Evolutionary conservation across 495 filamentous ascomycete genomes (phyloP), one percentile per base, ranked within the genome.

Genomic region (Podospora pseudopauciseta): DNA sequence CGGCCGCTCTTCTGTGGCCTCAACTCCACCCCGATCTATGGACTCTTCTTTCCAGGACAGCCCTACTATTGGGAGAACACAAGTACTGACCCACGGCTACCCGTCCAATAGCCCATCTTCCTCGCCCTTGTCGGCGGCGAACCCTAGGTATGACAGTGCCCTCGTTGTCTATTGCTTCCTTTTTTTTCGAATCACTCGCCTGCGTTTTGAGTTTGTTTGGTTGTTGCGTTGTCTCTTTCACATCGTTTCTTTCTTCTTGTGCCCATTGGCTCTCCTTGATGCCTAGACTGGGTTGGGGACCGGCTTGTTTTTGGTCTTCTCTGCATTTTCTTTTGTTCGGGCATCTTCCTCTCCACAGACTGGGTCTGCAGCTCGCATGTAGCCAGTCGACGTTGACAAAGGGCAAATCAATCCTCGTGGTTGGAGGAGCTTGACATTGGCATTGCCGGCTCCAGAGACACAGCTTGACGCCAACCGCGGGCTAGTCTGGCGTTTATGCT

Each of bases 51-150:
- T 75, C 67, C 73, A 78, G 74, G 77, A 79, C 71, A 79, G 77
- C 73, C 77, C 77, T 71, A 79, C 77, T 27, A 75, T 79, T 61
- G 77, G 77, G 73, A 76, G 77, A 67, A 71, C 70, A 34, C 76
- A 78, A 30, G 59, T 72, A 30, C 68, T 71, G 34, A 64, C 55
- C 54, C 27, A 65, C 54, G 54, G 63, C 61, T 72, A 69, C 67
- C 49, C 73, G 56, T 60, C 70, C 68, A 77, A 75, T 68, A 72
- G 70, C 67, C 66, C 75, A 54, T 54, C 73, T 67, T 60, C 75
- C 69, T 62, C 73, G 18, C 69, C 71, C 19, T 61, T 68, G 11
- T 68, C 72, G 5, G 27, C 55, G 23, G n/a, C 66, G 63, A 61
- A 39, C 44, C 58, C 56, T 53, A 16, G 11, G 18, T 44, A 28